Base-by-base conservation (phyloP, 768 basidiomycete genomes). In the Hysterangium stoloniferum region DNA sequence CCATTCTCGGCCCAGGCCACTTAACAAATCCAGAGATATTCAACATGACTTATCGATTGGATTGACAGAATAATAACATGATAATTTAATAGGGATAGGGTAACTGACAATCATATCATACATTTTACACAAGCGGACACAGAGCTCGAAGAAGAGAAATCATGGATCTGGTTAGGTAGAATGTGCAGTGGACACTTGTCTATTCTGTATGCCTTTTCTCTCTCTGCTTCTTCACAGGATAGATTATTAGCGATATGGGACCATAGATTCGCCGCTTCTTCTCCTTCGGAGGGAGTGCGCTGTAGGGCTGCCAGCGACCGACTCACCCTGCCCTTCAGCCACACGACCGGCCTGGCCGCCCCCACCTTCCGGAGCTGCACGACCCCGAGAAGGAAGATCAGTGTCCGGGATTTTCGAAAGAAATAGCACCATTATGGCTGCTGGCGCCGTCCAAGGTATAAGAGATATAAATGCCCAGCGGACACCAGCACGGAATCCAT, bases 401-500 rank as follows among this genome's bases (percentile, higher is more conserved):
- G 59, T 53, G 50, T 70, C 68, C n/a, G 33, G 42, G 8, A 76
- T 72, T 22, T 60, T 66, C 6, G 60, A 54, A 59, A 77, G 58
- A 57, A 73, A 69, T 45, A 75, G 36, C 25, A 67, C 66, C 19
- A 61, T 6, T 24, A 76, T 20, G 29, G 58, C 52, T 27, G 65
- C 62, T 12, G 76, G 31, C 20, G 54, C 71, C 35, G 62, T 56
- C 75, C 75, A 78, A 0, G 75, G 76, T n/a, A 77, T 52, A 47
- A 77, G 55, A 24, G 70, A 72, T 45, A 75, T 61, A 52, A 78
- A 78, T 15, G 61, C 55, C 71, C 69, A 77, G 24, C 66, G 59
- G 6, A 68, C 62, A 2, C 67, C 77, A 8, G 68, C 54, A 46
- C 57, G 53, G 60, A 73, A 77, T 33, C 73, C 76, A 43, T 64